Evolutionary conservation across 2,329 filamentous ascomycete species (phyloP).

Genomic region (Dactylellina cionopaga): DNA sequence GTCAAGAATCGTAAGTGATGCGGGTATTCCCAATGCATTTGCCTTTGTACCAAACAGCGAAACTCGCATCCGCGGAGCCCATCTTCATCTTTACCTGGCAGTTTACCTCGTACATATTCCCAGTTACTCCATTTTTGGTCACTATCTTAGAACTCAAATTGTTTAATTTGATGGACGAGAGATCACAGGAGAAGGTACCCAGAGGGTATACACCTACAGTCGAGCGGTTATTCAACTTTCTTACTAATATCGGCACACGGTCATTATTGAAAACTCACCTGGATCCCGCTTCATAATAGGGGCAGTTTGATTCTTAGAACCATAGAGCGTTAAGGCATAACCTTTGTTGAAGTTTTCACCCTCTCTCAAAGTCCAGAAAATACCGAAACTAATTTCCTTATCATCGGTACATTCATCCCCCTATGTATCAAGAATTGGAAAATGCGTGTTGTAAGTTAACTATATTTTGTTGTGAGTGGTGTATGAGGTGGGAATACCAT

Average conservation of each 20-base stretch:
- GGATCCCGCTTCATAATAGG: not conserved
- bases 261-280: not conserved
- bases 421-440: not conserved
- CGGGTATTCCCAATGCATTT: not conserved
- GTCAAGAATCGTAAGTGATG: conserved; percentile 1
- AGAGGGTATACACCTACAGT: conserved; percentile 3
- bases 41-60: not conserved
- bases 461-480: too few species aligned
- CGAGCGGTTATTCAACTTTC: not conserved
- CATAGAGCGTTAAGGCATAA: not conserved
- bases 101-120: not conserved
- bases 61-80: conserved; percentile 13
- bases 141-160: not conserved
- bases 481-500: too few species aligned
- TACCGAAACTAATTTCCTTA: not conserved
- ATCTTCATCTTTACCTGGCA: conserved; percentile 7
- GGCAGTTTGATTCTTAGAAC: not conserved
- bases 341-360: not conserved
- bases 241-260: not conserved
- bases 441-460: not conserved
- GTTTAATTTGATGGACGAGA: conserved; percentile 7
- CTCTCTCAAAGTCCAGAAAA: not conserved
- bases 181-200: not conserved
- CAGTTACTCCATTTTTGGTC: not conserved
- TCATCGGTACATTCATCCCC: conserved; percentile 16